Base-by-base conservation (phyloP, 164 flowering plant species). In the Saururus chinensis region DNA sequence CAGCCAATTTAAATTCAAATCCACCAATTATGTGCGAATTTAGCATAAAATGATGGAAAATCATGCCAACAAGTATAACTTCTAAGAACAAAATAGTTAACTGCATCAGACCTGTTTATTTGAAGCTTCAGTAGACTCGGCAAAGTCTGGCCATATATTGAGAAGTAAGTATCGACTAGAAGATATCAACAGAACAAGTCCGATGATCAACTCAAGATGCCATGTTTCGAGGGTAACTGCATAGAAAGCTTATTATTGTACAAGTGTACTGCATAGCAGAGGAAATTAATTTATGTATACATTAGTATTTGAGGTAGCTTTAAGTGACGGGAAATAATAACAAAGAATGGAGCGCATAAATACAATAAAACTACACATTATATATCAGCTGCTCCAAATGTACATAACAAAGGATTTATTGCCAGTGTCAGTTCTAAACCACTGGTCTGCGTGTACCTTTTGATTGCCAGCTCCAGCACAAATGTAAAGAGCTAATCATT, bases 111-210 rank as follows among this genome's bases (percentile, higher is more conserved):
- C 98, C 89, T 87, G 96, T 64, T 69, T 75, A 79, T 92, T 92
- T 35, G 96, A 88, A 53, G 89, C 90, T 72, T 89, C 86, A 65
- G 90, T 82, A 23, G 96, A 89, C 71, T 86, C 87, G 1, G 88
- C 83, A 79, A 92, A 92, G 63, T 86, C 87, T n/a, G 92, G 82
- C 96, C 98, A 92, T 30, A 76, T 75, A 66, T 78, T 82, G 70
- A 89, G 66, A 53, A 92, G 73, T 16, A 86, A 56, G 67, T 76
- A 84, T 53, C 98, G 84, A 61, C 77, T 79, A 12, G 91, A 82
- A 30, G 98, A 84, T 64, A 92, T 64, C 51, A 84, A 63, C 45
- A 86, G 16, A 48, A 92, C 89, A 54, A 81, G 58, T 70, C 87
- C 96, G 16, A 67, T 51, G 53, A 87, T 79, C 75, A 87, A 68